Base-by-base conservation (phyloP, 768 basidiomycete species). In the Serendipita sp. region DNA sequence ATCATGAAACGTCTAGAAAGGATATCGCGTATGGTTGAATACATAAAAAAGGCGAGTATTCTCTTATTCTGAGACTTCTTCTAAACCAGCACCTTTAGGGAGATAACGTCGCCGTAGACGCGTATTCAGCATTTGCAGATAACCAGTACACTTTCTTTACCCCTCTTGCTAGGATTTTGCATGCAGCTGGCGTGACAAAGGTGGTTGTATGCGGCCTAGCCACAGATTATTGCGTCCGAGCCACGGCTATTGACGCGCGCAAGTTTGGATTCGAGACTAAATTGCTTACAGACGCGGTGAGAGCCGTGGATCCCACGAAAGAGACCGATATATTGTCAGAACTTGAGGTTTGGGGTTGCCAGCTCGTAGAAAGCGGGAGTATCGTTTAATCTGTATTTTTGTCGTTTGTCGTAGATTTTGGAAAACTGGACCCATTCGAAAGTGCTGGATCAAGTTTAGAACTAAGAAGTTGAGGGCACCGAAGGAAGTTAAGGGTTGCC, bases 71-170 rank as follows among this genome's bases (percentile, higher is more conserved):
- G n/a, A 2, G 29, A 37, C 13, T 5, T 13, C 36, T 5, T 65
- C 23, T 50, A 13, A 8, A 1, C 15, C 34, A 10, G n/a, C 37
- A 23, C 1, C 44, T 62, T n/a, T 62, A 75, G 75, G 87, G 86
- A 44, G 76, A 71, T 3, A 74, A 88, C 66, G 71, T 71, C 0
- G 76, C 75, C 36, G 77, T 90, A 67, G 90, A 92, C 70, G 83
- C 83, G 46, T 92, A 92, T 70, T 88, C 86, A n/a, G 88, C 85
- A 1, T 91, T 91, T 69, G 77, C 76, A 53, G 83, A 85, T 68
- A 78, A 80, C 46, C 80, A 81, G 76, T 76, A 75, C 29, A 74
- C 75, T 64, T 66, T 74, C 62, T 71, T 74, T 64, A 83, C 81
- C 6, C 75, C 76, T 4, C 77, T 86, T n/a, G 76, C 77, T 62